Base-by-base conservation (phyloP, 2,329 filamentous ascomycete species). In the Claviceps humidiphila region DNA sequence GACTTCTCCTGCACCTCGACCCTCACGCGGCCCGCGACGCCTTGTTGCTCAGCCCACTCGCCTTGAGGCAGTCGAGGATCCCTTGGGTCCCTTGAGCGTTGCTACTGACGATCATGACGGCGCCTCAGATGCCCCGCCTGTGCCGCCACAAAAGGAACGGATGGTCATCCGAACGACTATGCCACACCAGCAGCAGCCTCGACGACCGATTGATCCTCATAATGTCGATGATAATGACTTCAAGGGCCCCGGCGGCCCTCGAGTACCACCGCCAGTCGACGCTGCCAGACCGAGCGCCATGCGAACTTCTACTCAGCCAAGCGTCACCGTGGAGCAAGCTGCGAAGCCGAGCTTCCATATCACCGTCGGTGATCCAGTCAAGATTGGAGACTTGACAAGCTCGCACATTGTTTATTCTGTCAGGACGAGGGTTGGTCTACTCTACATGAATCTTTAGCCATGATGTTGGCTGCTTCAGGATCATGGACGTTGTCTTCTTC, bases 361-460 rank as follows among this genome's bases (percentile, higher is more conserved):
- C 61, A 82, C 78, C 2, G 93, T 98, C 22, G 93, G 93, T 53
- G 93, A 98, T 70, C 93, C 93, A 52, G 90, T 96, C 71, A 98
- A 97, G 73, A 91, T 98, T 59, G 93, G 93, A 54, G 93, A 97
- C 69, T 70, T 97, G 66, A 96, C 93, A 8, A 95, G 87, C 68
- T 95, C 90, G 57, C 93, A 98, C 68, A 98, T 95, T 58, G 93
- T 97, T 47, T 98, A 98, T 71, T 89, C 89, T 61, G 93, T 98
- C 58, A 80, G 87, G 62, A 98, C 93, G 54, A 93, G 86, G 81
- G 88, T 93, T 75, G 55, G 59, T 50, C 34, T 47, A 2, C 41
- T 40, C 24, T 34, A 11, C 24, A 26, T 20, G 8, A 14, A 7
- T 17, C 14, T 17, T 5, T 13, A 30, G 48, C 48, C 56, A 1